phyloP scores from a whole-genome alignment of 352 stramenopile genomes.

The Sclerospora graminicola region DNA sequence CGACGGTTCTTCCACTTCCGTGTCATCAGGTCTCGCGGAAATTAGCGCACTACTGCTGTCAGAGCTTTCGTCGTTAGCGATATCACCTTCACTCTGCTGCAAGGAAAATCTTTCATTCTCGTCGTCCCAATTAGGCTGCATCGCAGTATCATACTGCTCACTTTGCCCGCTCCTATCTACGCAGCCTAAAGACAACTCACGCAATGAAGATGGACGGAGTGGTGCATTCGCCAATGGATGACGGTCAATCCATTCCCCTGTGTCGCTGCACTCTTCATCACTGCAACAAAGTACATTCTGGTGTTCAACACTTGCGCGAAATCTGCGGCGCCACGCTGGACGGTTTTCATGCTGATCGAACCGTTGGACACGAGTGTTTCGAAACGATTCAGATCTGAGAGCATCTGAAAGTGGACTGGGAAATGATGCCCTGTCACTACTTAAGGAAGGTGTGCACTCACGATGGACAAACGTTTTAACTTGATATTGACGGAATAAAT shows the following conservation, averaged over 20 bases:
- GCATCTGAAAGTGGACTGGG: slow-evolving; percentile 5
- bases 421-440: slow-evolving; percentile 6
- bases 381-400: background rate
- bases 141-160: slow-evolving; percentile 6
- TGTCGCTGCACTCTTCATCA: slow-evolving; percentile 19
- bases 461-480: slow-evolving; percentile 35
- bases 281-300: slow-evolving; percentile 17
- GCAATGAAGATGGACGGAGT: slow-evolving; percentile 8
- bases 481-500: slow-evolving; percentile 74
- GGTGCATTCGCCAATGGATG: slow-evolving; percentile 13
- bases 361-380: background rate
- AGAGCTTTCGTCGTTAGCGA: slow-evolving; percentile 19
- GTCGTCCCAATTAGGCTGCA: slow-evolving; percentile 12
- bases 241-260: slow-evolving; percentile 11
- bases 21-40: slow-evolving; percentile 12
- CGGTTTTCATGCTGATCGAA: slow-evolving; percentile 1
- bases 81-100: slow-evolving; percentile 13
- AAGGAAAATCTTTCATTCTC: slow-evolving; percentile 3
- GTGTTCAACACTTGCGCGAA: background rate
- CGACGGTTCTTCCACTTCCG: slow-evolving; percentile 8
- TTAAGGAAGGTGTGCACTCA: background rate
- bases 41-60: slow-evolving; percentile 21
- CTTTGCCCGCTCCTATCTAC: slow-evolving; percentile 21
- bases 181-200: slow-evolving; percentile 18
- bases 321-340: too few relatives aligned